phyloP scores from a whole-genome alignment of 2,329 filamentous ascomycete genomes.

The Tolypocladium nubicola region DNA sequence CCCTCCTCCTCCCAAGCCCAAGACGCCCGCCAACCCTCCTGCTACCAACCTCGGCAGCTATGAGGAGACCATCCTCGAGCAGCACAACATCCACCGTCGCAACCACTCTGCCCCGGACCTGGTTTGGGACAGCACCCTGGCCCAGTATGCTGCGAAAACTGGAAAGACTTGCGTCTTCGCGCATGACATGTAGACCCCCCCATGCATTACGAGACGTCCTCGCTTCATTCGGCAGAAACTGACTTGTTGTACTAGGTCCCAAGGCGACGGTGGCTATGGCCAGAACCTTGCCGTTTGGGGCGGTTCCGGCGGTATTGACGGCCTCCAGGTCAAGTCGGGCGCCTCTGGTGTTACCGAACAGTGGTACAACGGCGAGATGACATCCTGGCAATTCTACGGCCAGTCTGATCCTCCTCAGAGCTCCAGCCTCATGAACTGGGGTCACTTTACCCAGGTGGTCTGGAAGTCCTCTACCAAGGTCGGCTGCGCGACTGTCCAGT shows the following conservation, averaged over 20 bases:
- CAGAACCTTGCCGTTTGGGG: slow-evolving; percentile 78
- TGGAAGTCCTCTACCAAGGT: slow-evolving; percentile 27
- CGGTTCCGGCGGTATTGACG: slow-evolving; percentile 18
- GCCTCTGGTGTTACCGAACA: slow-evolving; percentile 62
- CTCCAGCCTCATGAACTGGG: slow-evolving; percentile 53
- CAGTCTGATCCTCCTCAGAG: slow-evolving; percentile 34
- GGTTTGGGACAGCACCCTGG: slow-evolving; percentile 55
- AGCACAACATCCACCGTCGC: slow-evolving; percentile 78
- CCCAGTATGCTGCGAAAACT: slow-evolving; percentile 49
- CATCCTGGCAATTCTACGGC: slow-evolving; percentile 50
- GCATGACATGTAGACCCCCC: slow-evolving; percentile 61
- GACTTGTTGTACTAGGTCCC: slow-evolving; percentile 25
- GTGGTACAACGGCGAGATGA: slow-evolving; percentile 82
- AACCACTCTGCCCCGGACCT: slow-evolving; percentile 66
- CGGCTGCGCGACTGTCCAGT: slow-evolving; percentile 60
- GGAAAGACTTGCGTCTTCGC: slow-evolving; percentile 60
- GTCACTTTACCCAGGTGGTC: slow-evolving; percentile 37
- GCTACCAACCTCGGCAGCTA: slow-evolving; percentile 15
- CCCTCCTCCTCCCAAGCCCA: slow-evolving; percentile 12
- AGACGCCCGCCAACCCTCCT: slow-evolving; percentile 1
- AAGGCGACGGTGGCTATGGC: slow-evolving; percentile 59
- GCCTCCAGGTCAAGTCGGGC: slow-evolving; percentile 39
- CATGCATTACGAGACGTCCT: not conserved
- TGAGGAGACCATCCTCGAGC: slow-evolving; percentile 40
- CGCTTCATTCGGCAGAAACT: not conserved